Evolutionary conservation across 2,329 filamentous ascomycete species (phyloP), one percentile per base, ranked within the genome.

Genomic region (Grosmannia clavigera): DNA sequence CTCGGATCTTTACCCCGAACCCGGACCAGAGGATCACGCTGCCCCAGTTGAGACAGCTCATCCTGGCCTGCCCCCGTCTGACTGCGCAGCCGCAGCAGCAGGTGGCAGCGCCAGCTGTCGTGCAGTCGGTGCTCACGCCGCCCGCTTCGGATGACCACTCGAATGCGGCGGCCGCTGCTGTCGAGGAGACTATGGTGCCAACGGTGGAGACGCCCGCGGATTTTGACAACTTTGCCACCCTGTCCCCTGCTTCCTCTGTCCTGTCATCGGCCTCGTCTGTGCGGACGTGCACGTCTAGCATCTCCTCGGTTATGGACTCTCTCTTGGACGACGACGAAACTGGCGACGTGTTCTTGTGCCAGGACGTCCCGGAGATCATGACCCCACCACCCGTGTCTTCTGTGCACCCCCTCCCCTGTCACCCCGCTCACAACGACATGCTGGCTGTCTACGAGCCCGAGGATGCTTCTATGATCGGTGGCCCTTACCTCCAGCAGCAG

Each of bases 1-100:
- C 84, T 66, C 84, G 87, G 69, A 88, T 97, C 68, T 99, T 99
- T 73, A 86, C 92, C 69, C 83, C 85, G 72, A 86, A 94, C 73
- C 92, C 94, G 61, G 81, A 85, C 68, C 84, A 90, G 71, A 82
- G 94, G 72, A 92, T 95, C 69, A 86, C 85, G 60, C 81, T 99
- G 64, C 75, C 83, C 60, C 88, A 96, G 74, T 81, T 99, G 60
- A 85, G 87, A 68, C 79, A 83, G 65, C 78, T 87, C 70, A 94
- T 97, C 70, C 71, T 87, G 67, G 80, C 83, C 64, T 96, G 92
- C 77, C 78, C 85, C 38, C 78, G 79, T 65, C 90, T 96, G 72
- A 95, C 87, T 61, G 38, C 60, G 1, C 38, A 55, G 31, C 63
- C 48, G 16, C 68, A 64, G 38, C 68, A 46, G 55, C 55, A 50